Evolutionary conservation across 148 eudicot species (phyloP).

Genomic region (Camellia granthamiana): DNA sequence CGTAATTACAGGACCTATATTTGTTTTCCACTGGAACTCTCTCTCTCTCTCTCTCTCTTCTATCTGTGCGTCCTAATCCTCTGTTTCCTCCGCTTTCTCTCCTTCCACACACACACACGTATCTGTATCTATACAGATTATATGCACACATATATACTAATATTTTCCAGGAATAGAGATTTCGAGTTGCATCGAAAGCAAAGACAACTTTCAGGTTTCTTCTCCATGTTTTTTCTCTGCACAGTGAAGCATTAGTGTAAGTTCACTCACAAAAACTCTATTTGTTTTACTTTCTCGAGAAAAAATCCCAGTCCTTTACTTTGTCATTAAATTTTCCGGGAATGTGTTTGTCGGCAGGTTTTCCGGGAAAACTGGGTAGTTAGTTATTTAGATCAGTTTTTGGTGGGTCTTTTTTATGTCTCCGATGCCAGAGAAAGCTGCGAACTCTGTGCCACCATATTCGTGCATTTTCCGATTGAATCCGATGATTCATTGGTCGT

Average conservation of each 20-base stretch:
- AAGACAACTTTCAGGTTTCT: background rate
- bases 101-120: background rate
- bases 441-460: background rate
- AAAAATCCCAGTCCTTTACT: background rate
- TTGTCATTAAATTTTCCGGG: background rate
- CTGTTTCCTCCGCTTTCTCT: too few species aligned
- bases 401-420: background rate
- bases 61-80: too few species aligned
- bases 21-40: background rate
- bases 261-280: background rate
- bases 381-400: background rate
- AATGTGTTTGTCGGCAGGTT: slow-evolving; percentile 10
- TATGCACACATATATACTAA: background rate
- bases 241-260: background rate
- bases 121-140: too few species aligned
- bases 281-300: slow-evolving; percentile 7
- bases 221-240: background rate
- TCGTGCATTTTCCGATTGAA: slow-evolving; percentile 27
- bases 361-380: background rate
- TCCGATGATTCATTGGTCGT: slow-evolving; percentile 36
- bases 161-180: background rate
- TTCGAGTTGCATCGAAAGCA: slow-evolving; percentile 4
- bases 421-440: slow-evolving; percentile 39
- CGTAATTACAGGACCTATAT: too few species aligned
- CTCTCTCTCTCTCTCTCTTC: background rate